Evolutionary conservation across 305 asterid species (phyloP), one percentile per base, ranked within the genome.

Genomic region (Rubia tinctorum): DNA sequence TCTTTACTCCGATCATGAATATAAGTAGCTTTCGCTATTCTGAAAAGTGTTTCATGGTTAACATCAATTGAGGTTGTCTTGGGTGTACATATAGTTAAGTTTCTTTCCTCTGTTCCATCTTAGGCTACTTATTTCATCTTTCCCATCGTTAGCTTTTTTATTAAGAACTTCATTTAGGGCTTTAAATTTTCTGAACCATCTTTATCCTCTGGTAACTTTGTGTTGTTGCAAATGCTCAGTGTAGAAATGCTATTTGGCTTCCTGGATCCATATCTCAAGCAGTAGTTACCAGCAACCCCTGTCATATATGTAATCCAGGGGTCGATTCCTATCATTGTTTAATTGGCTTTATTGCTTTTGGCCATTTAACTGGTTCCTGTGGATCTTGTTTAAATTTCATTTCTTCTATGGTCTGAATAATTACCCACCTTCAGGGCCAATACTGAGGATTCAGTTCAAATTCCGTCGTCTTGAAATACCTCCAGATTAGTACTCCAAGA

Each of bases 401-500:
- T 53, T 44, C 69, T 12, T 25, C 80, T 78, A 80, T 66, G 78
- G 49, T 71, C 73, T 68, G 67, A 76, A 75, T 62, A 39, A 8
- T 53, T 53, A 53, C 59, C 76, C 47, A 68, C 77, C 44, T 71
- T 59, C 93, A 93, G 98, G 96, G 66, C 99, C 96, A 12, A 79
- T 94, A 73, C 84, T 85, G 80, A 84, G 80, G 97, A 90, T 94
- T 81, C 97, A 89, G 75, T 91, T 94, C 70, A 94, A 87, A 80
- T 94, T 94, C 80, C 96, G 97, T 23, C 93, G 84, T 80, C 88
- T 83, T 80, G 96, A 91, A 83, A 94, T 94, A 87, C 99, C 99
- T 66, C 97, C 97, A 64, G 66, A 88, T 82, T 94, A 83, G 98
- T 93, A 88, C 37, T 79, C 74, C 75, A 53, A 45, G 22, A 58